These are phyloP conservation scores for Yamagishiella unicocca DNA, from an alignment of 139 green algal species.

Conservation along the genomic window DNA sequence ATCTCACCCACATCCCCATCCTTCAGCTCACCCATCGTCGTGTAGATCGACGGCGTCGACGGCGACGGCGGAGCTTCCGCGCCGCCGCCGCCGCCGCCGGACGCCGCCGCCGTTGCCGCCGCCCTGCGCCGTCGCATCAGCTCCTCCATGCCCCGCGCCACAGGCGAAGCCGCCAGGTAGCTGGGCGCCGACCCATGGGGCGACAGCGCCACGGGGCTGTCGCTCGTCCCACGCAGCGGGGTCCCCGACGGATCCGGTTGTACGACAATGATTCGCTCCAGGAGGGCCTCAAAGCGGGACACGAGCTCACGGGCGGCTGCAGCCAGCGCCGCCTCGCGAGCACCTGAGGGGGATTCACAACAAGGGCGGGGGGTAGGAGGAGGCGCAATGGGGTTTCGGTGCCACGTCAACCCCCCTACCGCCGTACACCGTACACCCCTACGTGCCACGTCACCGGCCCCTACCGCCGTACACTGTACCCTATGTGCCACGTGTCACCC, in stretches of 20 bases:
- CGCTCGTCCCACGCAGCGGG: not conserved
- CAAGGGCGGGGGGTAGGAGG: too few relatives aligned
- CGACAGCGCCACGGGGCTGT: not conserved
- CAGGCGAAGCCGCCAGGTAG: constrained; percentile 15
- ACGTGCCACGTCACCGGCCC: too few relatives aligned
- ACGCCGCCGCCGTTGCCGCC: not conserved
- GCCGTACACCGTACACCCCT: too few relatives aligned
- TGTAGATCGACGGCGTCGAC: not conserved
- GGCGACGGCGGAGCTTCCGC: not conserved
- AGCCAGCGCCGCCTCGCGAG: constrained; percentile 69
- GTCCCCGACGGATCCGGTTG: not conserved
- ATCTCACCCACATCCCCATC: too few relatives aligned
- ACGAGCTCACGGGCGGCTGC: constrained; percentile 71
- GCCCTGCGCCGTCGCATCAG: not conserved
- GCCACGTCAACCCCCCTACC: too few relatives aligned
- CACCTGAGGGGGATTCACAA: too few relatives aligned
- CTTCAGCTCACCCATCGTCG: constrained; percentile 45
- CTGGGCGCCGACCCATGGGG: not conserved
- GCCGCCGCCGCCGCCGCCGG: too few relatives aligned
- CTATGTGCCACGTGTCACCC: too few relatives aligned
- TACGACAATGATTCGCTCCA: constrained; percentile 61
- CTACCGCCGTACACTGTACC: too few relatives aligned
- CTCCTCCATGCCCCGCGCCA: constrained; percentile 47
- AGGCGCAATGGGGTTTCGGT: too few relatives aligned
- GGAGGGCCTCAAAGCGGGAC: constrained; percentile 75